Conservation (phyloP, 352 stramenopile species). For the Globisporangium abappressorium region DNA sequence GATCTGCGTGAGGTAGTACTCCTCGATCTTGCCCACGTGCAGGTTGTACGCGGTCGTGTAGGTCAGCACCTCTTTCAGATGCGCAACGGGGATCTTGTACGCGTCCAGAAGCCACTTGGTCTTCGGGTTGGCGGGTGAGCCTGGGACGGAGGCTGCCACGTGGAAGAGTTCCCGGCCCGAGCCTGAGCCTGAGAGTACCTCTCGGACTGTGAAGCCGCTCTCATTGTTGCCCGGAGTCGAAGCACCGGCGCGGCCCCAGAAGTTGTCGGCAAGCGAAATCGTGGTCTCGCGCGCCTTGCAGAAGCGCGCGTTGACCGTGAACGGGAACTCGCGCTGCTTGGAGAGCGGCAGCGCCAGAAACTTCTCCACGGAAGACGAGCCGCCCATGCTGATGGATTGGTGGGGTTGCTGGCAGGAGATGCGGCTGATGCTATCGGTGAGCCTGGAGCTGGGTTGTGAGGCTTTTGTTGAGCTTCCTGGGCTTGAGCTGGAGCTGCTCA, state of each 20-base stretch:
- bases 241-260: slow-evolving; percentile 15
- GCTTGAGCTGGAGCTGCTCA: too few species aligned
- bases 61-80: slow-evolving; percentile 17
- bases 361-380: slow-evolving; percentile 22
- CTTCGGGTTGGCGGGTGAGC: slow-evolving; percentile 14
- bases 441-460: too few species aligned
- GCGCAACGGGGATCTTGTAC: slow-evolving; percentile 32
- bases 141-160: slow-evolving; percentile 24
- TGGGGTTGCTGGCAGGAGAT: too few species aligned
- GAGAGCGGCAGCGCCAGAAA: slow-evolving; percentile 31
- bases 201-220: too few species aligned
- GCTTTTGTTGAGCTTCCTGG: too few species aligned
- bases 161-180: slow-evolving; percentile 23
- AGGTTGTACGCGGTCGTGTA: slow-evolving; percentile 28
- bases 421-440: too few species aligned
- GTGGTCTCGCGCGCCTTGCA: slow-evolving; percentile 29
- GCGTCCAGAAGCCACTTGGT: slow-evolving; percentile 42
- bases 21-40: slow-evolving; percentile 27
- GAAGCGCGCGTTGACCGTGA: slow-evolving; percentile 38
- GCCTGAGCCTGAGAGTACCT: too few species aligned
- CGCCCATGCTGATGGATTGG: slow-evolving; percentile 16
- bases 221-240: too few species aligned
- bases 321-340: slow-evolving; percentile 40
- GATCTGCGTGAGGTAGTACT: slow-evolving; percentile 25
- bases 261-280: slow-evolving; percentile 36